These are phyloP conservation scores for Clarireedia homoeocarpa DNA, from an alignment of 2,329 filamentous ascomycete species.

Conservation along the genomic window DNA sequence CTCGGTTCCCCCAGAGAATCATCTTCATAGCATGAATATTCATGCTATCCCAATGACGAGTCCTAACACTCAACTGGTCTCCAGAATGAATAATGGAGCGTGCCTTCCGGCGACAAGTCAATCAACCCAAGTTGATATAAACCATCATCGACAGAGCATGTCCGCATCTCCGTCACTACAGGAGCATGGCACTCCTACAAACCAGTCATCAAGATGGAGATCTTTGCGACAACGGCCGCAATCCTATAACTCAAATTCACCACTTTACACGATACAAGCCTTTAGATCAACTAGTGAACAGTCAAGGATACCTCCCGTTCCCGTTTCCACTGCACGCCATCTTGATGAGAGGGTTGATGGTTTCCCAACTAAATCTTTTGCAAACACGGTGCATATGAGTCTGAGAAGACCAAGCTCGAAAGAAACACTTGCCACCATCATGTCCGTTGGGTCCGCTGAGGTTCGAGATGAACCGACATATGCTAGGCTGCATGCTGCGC, in stretches of 20 bases:
- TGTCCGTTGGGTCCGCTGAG: constrained; percentile 24
- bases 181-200: neutral
- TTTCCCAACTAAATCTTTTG: constrained; percentile 18
- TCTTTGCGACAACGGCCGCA: constrained; percentile 10
- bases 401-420: constrained; percentile 17
- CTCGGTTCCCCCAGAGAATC: neutral
- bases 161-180: constrained; percentile 1
- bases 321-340: constrained; percentile 14
- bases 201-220: constrained; percentile 9
- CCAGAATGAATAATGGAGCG: neutral
- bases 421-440: constrained; percentile 26
- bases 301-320: constrained; percentile 16
- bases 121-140: constrained; percentile 2
- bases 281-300: constrained; percentile 15
- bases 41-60: constrained; percentile 5
- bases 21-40: neutral
- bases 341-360: constrained; percentile 17
- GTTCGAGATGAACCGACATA: constrained; percentile 20
- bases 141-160: constrained; percentile 11
- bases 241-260: constrained; percentile 10
- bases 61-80: neutral
- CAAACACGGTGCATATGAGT: constrained; percentile 16
- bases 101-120: neutral
- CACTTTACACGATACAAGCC: constrained; percentile 22
- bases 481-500: constrained; percentile 16